These are phyloP conservation scores for Ascochyta fabae DNA, from an alignment of 2,329 filamentous ascomycete genomes.

Conservation along the genomic window DNA sequence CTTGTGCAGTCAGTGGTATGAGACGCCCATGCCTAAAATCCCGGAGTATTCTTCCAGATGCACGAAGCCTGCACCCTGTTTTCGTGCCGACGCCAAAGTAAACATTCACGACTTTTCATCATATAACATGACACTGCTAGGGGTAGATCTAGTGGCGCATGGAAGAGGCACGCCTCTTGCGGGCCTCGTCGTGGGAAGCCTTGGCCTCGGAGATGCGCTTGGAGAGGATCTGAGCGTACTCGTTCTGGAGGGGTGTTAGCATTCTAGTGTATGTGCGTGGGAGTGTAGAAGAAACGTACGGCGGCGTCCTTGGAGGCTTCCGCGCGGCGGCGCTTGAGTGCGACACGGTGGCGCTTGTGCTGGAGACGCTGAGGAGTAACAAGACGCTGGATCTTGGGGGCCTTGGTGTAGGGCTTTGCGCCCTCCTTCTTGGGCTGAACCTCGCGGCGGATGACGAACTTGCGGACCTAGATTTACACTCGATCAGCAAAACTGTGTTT, in stretches of 20 bases:
- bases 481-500: conserved; percentile 26
- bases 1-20: conserved; percentile 46
- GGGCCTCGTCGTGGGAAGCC: conserved; percentile 87
- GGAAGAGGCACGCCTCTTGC: conserved; percentile 96
- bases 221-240: conserved; percentile 94
- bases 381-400: conserved; percentile 99
- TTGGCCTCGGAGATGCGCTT: conserved; percentile 98
- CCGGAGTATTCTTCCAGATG: conserved; percentile 44
- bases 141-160: conserved; percentile 46
- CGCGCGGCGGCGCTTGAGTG: conserved; percentile 96
- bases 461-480: conserved; percentile 76
- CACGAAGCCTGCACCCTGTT: conserved; percentile 41
- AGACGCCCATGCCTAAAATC: conserved; percentile 43
- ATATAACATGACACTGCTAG: conserved; percentile 34
- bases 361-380: conserved; percentile 99
- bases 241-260: conserved; percentile 68
- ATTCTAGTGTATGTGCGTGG: background rate
- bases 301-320: conserved; percentile 99
- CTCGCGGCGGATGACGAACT: conserved; percentile 99
- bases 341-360: conserved; percentile 98
- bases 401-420: conserved; percentile 99
- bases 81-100: conserved; percentile 48
- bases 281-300: conserved; percentile 63
- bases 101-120: conserved; percentile 45
- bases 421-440: conserved; percentile 96